Evolutionary conservation across 2,329 filamentous ascomycete species (phyloP), one percentile per base, ranked within the genome.

Genomic region (Neoarthrinium moseri): DNA sequence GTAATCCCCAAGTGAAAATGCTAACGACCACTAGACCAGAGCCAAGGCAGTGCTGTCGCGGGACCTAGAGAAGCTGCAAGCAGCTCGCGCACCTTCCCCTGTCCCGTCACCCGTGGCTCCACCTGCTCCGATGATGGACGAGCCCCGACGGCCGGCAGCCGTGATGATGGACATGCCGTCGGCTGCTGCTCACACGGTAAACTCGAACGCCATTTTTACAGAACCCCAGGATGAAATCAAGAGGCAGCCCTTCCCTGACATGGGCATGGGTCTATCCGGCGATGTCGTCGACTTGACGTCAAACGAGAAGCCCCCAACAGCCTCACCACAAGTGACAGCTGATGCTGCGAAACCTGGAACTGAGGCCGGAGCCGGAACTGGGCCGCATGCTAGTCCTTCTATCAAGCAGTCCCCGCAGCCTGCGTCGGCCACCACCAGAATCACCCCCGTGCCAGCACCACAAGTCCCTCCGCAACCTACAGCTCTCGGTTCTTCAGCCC

Each of bases 1-100:
- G 10, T 21, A n/a, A 7, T 11, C 32, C 17, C 32, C 10, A 17
- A 29, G 26, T 29, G 8, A 35, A 35, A 7, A 8, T 35, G 32
- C 32, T 54, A 18, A 6, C 30, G 15, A 13, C 22, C 13, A 21
- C 34, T 48, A 78, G 75, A 62, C 70, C 18, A 63, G 66, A 38
- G 77, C 80, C 36, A 84, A 83, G 57, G 73, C 79, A 2, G 74
- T 79, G 12, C 50, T 83, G 13, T 62, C 71, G 13, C 71, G 80
- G 51, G 81, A 84, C 51, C 66, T 83, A 6, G 73, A 77, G 29
- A 64, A 64, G 26, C 40, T 68, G 23, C 64, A 61, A 49, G 49
- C 59, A 43, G 53, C 63, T 42, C 57, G 60, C 37, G 57, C 54
- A 22, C 58, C 56, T 20, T 47, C 51, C 42, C 51, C 53, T 5